phyloP scores from a whole-genome alignment of 176 grass and related monocot genomes.

The Juncus inflexus region DNA sequence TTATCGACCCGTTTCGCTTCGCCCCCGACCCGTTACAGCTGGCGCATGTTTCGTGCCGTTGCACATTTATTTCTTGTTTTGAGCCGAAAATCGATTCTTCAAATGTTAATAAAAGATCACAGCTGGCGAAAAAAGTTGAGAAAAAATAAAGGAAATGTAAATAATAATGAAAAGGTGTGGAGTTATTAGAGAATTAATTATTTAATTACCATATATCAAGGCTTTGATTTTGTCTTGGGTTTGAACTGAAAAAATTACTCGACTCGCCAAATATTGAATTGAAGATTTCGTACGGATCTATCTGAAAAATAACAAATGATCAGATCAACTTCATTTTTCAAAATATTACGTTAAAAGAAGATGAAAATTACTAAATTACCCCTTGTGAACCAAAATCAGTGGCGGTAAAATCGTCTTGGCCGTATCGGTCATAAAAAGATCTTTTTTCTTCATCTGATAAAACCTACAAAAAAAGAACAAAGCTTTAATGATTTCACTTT shows the following conservation, averaged over 20 bases:
- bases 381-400: slow-evolving; percentile 41
- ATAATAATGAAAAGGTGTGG: slow-evolving; percentile 1
- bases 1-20: slow-evolving; percentile 56
- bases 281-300: slow-evolving; percentile 89
- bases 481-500: no score
- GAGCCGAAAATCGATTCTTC: slow-evolving; percentile 81
- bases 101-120: slow-evolving; percentile 77
- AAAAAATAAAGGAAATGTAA: background rate
- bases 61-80: slow-evolving; percentile 42
- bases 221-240: slow-evolving; percentile 33
- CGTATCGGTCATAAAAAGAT: slow-evolving; percentile 75
- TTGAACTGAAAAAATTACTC: slow-evolving; percentile 45
- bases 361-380: slow-evolving; percentile 36
- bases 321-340: slow-evolving; percentile 2
- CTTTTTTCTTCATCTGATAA: slow-evolving; percentile 85
- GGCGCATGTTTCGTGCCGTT: slow-evolving; percentile 50
- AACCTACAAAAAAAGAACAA: slow-evolving; percentile 40
- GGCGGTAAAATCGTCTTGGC: slow-evolving; percentile 47
- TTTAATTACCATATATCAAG: slow-evolving; percentile 69
- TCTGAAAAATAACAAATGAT: slow-evolving; percentile 29
- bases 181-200: slow-evolving; percentile 4
- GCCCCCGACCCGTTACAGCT: slow-evolving; percentile 65
- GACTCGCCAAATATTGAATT: slow-evolving; percentile 69
- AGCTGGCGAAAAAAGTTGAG: slow-evolving; percentile 27
- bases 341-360: slow-evolving; percentile 12